Percentiles rank a stretch among this genome's conserved stretches.
Conservation (phyloP, 371 early-diverging fungal genomes). For the Encephalitozoon hellem region DNA sequence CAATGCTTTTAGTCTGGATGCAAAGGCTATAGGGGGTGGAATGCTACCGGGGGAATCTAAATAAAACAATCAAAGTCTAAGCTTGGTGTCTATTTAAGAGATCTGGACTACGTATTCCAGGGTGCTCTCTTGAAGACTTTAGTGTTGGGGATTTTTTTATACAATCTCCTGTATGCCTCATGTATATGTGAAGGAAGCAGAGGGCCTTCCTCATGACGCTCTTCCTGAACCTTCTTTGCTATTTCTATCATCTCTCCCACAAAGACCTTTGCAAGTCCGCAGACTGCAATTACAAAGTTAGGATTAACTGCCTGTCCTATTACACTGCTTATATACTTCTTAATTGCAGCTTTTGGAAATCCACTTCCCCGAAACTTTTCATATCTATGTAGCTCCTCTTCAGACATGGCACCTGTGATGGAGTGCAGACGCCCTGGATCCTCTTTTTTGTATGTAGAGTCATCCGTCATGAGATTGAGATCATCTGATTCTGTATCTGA, state of each 20-base stretch:
- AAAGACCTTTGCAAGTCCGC: conserved; percentile 83
- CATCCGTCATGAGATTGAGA: conserved; percentile 30
- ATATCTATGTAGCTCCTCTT: conserved; percentile 73
- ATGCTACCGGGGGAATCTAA: conserved; percentile 1
- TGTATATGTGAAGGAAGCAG: conserved; percentile 72
- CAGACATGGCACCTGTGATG: conserved; percentile 66
- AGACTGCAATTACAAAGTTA: conserved; percentile 76
- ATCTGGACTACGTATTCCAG: conserved; percentile 9
- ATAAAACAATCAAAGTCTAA: neutral
- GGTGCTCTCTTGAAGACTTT: conserved; percentile 41
- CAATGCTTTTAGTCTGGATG: neutral
- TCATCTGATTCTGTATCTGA: conserved; percentile 28
- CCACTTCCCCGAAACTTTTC: conserved; percentile 76
- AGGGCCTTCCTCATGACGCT: conserved; percentile 60
- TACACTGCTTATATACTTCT: conserved; percentile 64
- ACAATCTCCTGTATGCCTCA: conserved; percentile 75
- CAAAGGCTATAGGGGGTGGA: neutral
- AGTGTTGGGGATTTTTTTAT: conserved; percentile 62
- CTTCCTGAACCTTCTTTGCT: conserved; percentile 63
- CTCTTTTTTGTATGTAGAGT: conserved; percentile 15
- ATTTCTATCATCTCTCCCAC: conserved; percentile 82
- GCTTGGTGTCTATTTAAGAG: neutral
- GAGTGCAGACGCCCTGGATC: neutral
- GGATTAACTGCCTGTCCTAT: conserved; percentile 73
- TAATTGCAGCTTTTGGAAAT: conserved; percentile 71